Base-by-base conservation (phyloP, 2,329 filamentous ascomycete genomes). In the Cladophialophora immunda region DNA sequence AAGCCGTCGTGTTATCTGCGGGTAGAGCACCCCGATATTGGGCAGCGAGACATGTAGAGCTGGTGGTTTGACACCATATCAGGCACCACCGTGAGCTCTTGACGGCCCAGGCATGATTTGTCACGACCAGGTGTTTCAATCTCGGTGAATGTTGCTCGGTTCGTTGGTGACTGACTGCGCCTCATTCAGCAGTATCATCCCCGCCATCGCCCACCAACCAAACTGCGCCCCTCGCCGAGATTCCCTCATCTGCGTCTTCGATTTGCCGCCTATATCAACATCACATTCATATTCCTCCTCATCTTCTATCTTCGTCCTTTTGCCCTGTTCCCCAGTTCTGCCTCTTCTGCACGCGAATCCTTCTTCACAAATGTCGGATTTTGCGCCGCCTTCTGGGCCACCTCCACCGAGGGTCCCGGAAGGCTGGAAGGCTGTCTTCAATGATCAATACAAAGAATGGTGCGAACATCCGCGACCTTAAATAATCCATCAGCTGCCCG, bases 381-480 rank as follows among this genome's bases (percentile, higher is more conserved):
- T 76, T 68, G 76, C 78, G 54, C 79, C 81, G 64, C 81, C 81
- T 57, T 69, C 79, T 2, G 80, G 81, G 19, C 86, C 86, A 52
- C 87, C 87, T 30, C 87, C 87, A 15, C 87, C 86, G 15, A 81
- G 81, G 63, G 82, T 89, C 3, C 93, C 92, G 2, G 90, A 92
- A 74, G 93, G 93, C 73, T 97, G 92, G 92, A 89, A 92, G 75
- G 70, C 71, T n/a, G 65, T 73, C n/a, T 73, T 27, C 36, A 95
- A 97, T 78, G 88, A 91, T 0, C 89, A 95, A 75, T 97, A 97
- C 82, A 90, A 90, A 75, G 90, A 95, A 85, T 97, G 92, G 90
- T 89, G 76, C 3, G 58, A 72, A 81, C 53, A 19, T 8, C 4
- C 36, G 34, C 19, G 32, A 17, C 13, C 17, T 22, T 22, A 19